A percentile compares a stretch with the other conserved stretches of the same genome.
phyloP scores from a whole-genome alignment of 2,329 filamentous ascomycete species.

The Monosporascus ibericus region DNA sequence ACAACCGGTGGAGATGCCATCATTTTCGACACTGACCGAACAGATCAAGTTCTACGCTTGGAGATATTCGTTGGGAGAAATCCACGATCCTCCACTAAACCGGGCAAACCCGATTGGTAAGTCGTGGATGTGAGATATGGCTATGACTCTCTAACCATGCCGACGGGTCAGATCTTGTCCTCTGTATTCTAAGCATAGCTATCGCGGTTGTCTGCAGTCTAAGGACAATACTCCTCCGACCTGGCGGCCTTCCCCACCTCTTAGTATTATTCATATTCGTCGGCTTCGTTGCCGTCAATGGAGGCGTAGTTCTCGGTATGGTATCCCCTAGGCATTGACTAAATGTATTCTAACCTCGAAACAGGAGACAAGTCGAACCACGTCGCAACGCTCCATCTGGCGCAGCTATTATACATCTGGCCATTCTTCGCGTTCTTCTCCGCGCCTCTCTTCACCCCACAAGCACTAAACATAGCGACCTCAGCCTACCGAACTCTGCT shows the following conservation, averaged over 20 bases:
- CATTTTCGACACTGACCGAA: slow-evolving; percentile 24
- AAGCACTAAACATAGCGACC: slow-evolving; percentile 32
- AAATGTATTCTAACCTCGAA: slow-evolving; percentile 17
- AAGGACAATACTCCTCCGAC: slow-evolving; percentile 34
- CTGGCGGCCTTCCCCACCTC: slow-evolving; percentile 50
- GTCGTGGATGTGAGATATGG: slow-evolving; percentile 5
- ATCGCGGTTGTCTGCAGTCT: slow-evolving; percentile 50
- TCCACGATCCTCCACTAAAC: slow-evolving; percentile 49
- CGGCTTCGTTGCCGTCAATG: slow-evolving; percentile 78
- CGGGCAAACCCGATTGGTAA: slow-evolving; percentile 45
- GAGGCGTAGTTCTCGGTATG: slow-evolving; percentile 81
- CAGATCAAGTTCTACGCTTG: slow-evolving; percentile 32
- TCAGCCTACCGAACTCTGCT: slow-evolving; percentile 3
- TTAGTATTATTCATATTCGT: slow-evolving; percentile 61
- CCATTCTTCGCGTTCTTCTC: slow-evolving; percentile 88
- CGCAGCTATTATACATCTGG: slow-evolving; percentile 96
- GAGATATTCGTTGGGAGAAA: slow-evolving; percentile 42
- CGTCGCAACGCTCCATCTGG: slow-evolving; percentile 77
- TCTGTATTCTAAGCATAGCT: slow-evolving; percentile 57
- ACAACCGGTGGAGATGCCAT: slow-evolving; percentile 22
- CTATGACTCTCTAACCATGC: neutral
- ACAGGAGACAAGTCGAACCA: slow-evolving; percentile 91
- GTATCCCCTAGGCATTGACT: neutral
- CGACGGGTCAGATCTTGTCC: slow-evolving; percentile 40
- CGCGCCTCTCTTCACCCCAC: slow-evolving; percentile 63